These are phyloP conservation scores for Solanum virginianum DNA, from an alignment of 257 asterid species.

Conservation along the genomic window DNA sequence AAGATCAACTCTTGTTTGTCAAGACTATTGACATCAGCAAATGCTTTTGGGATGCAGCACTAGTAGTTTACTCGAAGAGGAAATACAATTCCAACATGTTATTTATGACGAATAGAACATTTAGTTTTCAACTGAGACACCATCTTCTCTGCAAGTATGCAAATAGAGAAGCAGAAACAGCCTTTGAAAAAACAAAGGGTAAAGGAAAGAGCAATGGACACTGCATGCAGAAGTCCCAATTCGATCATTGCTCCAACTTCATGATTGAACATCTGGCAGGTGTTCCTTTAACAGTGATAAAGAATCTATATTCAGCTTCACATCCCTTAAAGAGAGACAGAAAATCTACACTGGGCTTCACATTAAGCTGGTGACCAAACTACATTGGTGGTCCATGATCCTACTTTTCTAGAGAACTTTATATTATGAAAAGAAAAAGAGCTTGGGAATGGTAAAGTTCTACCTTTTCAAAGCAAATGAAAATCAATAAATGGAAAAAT, in stretches of 20 bases:
- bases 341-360: background rate
- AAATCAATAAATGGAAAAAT: background rate
- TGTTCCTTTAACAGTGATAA: background rate
- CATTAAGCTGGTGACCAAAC: background rate
- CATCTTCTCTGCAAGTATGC: background rate
- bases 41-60: background rate
- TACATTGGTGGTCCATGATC: background rate
- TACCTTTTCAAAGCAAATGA: background rate
- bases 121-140: background rate
- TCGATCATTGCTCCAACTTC: background rate
- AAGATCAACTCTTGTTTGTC: background rate
- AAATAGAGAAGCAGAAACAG: background rate
- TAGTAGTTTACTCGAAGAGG: background rate
- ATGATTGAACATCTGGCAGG: background rate
- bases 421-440: background rate
- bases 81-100: background rate
- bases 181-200: background rate
- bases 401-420: background rate
- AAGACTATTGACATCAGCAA: background rate
- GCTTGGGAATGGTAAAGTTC: background rate
- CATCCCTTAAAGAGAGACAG: background rate
- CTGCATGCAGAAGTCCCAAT: background rate
- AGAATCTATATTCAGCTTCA: background rate
- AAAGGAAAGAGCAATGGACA: background rate
- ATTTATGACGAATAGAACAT: background rate